A percentile compares a stretch with the other conserved stretches of the same genome.
Evolutionary conservation across 2,329 filamentous ascomycete genomes (phyloP).

Genomic region (Paraphaeosphaeria minitans): DNA sequence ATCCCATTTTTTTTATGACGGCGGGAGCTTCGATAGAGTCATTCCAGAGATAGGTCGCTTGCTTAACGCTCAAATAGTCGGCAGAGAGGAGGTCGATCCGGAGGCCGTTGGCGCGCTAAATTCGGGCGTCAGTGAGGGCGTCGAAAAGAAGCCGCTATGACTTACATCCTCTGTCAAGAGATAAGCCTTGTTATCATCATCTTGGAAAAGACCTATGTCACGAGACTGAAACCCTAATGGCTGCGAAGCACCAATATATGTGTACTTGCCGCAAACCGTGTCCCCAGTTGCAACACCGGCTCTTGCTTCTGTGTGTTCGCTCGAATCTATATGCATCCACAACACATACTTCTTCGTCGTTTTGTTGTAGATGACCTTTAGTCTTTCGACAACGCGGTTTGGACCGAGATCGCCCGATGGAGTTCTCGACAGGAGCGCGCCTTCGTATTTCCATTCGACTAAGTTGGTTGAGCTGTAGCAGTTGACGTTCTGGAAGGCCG

Average conservation of each 20-base stretch:
- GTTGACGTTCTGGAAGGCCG: conserved; percentile 65
- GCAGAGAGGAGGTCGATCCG: conserved; percentile 62
- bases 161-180: conserved; percentile 67
- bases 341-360: conserved; percentile 69
- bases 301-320: conserved; percentile 66
- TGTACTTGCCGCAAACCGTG: conserved; percentile 66
- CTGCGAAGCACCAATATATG: conserved; percentile 53
- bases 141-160: conserved; percentile 4
- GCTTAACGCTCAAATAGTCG: conserved; percentile 60
- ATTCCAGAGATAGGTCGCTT: conserved; percentile 58
- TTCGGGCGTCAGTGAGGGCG: neutral
- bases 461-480: conserved; percentile 59
- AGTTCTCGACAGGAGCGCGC: conserved; percentile 62
- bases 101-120: conserved; percentile 61
- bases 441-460: conserved; percentile 67
- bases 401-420: conserved; percentile 63
- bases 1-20: conserved; percentile 63
- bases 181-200: conserved; percentile 66
- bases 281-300: conserved; percentile 67
- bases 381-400: conserved; percentile 67
- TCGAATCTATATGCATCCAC: conserved; percentile 70
- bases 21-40: conserved; percentile 67
- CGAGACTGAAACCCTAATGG: conserved; percentile 59
- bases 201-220: conserved; percentile 66
- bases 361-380: conserved; percentile 71